Evolutionary conservation across 2,329 filamentous ascomycete species (phyloP).

Genomic region (Alternaria novae-zelandiae): DNA sequence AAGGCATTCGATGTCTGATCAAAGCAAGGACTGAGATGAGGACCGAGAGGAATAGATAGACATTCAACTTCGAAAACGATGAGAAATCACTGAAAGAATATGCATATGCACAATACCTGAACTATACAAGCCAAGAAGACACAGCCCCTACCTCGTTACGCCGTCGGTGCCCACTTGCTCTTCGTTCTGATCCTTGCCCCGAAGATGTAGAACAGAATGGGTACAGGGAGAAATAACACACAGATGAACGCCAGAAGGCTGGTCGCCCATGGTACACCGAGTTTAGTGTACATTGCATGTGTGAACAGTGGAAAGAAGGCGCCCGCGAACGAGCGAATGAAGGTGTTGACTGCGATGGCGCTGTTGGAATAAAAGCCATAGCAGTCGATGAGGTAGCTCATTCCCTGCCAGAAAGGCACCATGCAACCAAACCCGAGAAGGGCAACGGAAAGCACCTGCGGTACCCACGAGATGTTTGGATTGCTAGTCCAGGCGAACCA

Average conservation of each 20-base stretch:
- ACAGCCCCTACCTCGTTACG: not conserved
- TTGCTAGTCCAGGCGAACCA: slow-evolving; percentile 66
- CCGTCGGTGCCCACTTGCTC: slow-evolving; percentile 41
- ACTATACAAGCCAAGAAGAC: not conserved
- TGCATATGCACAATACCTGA: not conserved
- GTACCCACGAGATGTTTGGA: slow-evolving; percentile 60
- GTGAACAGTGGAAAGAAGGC: slow-evolving; percentile 60
- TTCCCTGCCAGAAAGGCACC: slow-evolving; percentile 80
- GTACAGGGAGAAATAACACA: slow-evolving; percentile 42
- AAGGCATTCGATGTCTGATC: not conserved
- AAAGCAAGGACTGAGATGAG: not conserved
- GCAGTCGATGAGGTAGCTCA: slow-evolving; percentile 81
- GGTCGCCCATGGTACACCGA: slow-evolving; percentile 46
- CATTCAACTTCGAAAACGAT: not conserved
- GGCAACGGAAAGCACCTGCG: slow-evolving; percentile 61
- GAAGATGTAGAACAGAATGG: slow-evolving; percentile 45
- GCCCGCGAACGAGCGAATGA: slow-evolving; percentile 57
- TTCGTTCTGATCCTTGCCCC: slow-evolving; percentile 40
- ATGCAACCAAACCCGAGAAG: slow-evolving; percentile 76
- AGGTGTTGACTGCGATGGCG: slow-evolving; percentile 58
- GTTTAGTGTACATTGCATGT: slow-evolving; percentile 52
- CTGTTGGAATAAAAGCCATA: slow-evolving; percentile 55
- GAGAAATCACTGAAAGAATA: not conserved
- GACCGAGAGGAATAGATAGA: not conserved
- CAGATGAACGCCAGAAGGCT: slow-evolving; percentile 44